Conservation (phyloP, 495 filamentous ascomycete species). For the Penicillium canariense region DNA sequence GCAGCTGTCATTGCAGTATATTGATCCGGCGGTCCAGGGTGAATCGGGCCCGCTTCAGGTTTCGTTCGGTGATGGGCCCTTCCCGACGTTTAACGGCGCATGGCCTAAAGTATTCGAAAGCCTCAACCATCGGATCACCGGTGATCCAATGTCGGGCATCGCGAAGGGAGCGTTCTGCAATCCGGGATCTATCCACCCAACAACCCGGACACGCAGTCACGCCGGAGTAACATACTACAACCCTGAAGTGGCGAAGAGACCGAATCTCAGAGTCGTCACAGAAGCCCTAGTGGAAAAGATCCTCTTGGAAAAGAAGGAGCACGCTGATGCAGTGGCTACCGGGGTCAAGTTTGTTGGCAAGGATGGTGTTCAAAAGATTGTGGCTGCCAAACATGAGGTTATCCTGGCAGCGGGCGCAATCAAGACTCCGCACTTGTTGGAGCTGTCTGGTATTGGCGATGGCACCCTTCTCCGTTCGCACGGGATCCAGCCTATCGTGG, state of each 20-base stretch:
- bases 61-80: constrained; percentile 37
- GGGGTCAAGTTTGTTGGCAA: constrained; percentile 36
- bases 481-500: constrained; percentile 17
- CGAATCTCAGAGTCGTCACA: constrained; percentile 48
- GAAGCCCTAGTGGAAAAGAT: constrained; percentile 46
- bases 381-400: constrained; percentile 54
- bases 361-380: constrained; percentile 13
- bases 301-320: constrained; percentile 34
- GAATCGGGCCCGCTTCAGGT: constrained; percentile 39
- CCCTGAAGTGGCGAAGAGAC: constrained; percentile 29
- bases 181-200: constrained; percentile 42
- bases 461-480: constrained; percentile 3
- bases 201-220: constrained; percentile 36
- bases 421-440: constrained; percentile 55
- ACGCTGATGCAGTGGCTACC: constrained; percentile 19
- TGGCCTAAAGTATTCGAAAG: constrained; percentile 28
- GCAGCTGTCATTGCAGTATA: constrained; percentile 19
- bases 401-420: constrained; percentile 59
- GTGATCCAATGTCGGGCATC: constrained; percentile 13
- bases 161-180: constrained; percentile 32
- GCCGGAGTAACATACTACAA: constrained; percentile 38
- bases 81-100: constrained; percentile 32
- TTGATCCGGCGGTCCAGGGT: constrained; percentile 30
- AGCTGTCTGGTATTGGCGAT: constrained; percentile 61
- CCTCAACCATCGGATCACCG: constrained; percentile 5